Evolutionary conservation across 2,329 filamentous ascomycete genomes (phyloP).

Genomic region (Talaromyces sp.): DNA sequence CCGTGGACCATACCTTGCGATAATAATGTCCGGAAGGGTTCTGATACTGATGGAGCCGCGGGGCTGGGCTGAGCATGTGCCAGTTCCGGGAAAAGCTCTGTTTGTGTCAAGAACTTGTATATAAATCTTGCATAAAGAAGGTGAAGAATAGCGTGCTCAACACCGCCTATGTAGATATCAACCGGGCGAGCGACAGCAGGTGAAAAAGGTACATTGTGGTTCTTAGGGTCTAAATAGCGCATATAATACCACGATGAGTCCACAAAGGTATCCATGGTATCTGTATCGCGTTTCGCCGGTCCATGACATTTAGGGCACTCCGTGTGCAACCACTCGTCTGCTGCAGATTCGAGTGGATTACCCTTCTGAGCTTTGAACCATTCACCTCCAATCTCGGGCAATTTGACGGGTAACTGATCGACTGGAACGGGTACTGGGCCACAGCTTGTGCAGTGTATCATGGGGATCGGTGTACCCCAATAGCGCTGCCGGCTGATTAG

Average conservation of each 20-base stretch:
- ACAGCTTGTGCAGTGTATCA: slow-evolving; percentile 75
- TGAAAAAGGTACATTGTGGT: slow-evolving; percentile 60
- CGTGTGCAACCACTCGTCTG: slow-evolving; percentile 70
- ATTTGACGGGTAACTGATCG: slow-evolving; percentile 69
- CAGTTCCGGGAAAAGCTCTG: slow-evolving; percentile 37
- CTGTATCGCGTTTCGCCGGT: slow-evolving; percentile 75
- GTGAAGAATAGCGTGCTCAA: slow-evolving; percentile 88
- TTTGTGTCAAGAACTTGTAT: slow-evolving; percentile 73
- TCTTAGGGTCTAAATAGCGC: slow-evolving; percentile 70
- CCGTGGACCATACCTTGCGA: slow-evolving; percentile 94
- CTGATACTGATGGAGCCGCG: slow-evolving; percentile 47
- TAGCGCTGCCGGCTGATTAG: slow-evolving; percentile 88
- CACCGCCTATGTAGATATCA: slow-evolving; percentile 82
- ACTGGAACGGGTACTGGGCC: slow-evolving; percentile 76
- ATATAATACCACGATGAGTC: slow-evolving; percentile 94
- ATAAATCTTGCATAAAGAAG: slow-evolving; percentile 86
- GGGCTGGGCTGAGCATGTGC: slow-evolving; percentile 32
- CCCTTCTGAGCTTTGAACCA: slow-evolving; percentile 68
- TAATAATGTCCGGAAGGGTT: slow-evolving; percentile 79
- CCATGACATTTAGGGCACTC: slow-evolving; percentile 68
- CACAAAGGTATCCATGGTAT: slow-evolving; percentile 96
- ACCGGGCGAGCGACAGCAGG: slow-evolving; percentile 64
- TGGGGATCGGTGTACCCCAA: slow-evolving; percentile 87
- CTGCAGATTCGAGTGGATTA: slow-evolving; percentile 69
- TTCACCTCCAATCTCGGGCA: slow-evolving; percentile 67